Evolutionary conservation across 2,329 filamentous ascomycete genomes (phyloP).

Genomic region (Thielaviopsis populi): DNA sequence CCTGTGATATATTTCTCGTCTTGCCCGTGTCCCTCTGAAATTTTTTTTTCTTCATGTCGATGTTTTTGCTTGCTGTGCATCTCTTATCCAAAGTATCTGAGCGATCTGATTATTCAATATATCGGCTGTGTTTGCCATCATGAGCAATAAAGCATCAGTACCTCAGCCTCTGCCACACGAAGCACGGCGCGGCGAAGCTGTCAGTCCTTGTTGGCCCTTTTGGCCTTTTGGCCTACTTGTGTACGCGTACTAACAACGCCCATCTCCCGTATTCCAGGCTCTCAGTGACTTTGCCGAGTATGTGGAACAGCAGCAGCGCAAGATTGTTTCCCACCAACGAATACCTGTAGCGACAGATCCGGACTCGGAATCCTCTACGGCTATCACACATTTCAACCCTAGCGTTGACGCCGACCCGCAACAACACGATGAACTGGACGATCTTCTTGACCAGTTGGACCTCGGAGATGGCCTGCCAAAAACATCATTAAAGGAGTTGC

Average conservation of each 20-base stretch:
- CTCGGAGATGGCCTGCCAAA: constrained; percentile 53
- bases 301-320: constrained; percentile 79
- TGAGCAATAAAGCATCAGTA: constrained; percentile 36
- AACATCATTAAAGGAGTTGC: constrained; percentile 58
- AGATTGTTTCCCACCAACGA: background rate
- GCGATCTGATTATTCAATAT: background rate
- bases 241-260: background rate
- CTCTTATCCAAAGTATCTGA: background rate
- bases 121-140: constrained; percentile 28
- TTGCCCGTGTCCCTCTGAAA: background rate
- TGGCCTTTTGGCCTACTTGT: background rate
- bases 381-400: constrained; percentile 17
- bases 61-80: too few relatives aligned
- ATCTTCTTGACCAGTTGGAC: constrained; percentile 71
- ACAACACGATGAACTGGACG: constrained; percentile 71
- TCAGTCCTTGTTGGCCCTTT: constrained; percentile 28
- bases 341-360: background rate
- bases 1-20: background rate
- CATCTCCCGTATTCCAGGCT: constrained; percentile 32
- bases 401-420: constrained; percentile 28
- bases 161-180: constrained; percentile 49
- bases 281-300: constrained; percentile 96
- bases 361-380: constrained; percentile 36
- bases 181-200: constrained; percentile 72
- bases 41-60: too few relatives aligned